Evolutionary conservation across 1,139 yeast species (phyloP), one percentile per base, ranked within the genome.

Genomic region (Debaryomycetaceae sp.): DNA sequence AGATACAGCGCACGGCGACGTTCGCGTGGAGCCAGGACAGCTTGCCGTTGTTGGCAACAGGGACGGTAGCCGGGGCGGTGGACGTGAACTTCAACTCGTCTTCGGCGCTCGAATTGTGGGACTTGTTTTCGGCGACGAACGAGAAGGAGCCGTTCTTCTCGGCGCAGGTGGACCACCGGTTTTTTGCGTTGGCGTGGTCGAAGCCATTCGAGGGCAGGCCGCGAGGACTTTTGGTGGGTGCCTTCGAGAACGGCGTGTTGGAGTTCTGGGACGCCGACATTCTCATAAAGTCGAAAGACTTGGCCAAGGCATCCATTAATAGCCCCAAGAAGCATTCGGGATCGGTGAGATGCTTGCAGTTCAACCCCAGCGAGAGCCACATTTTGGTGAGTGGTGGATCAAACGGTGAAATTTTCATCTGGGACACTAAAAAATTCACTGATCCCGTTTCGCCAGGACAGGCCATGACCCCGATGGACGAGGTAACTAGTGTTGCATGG

Each of bases 31-130:
- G 97, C 45, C 81, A 76, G 58, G 88, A 84, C 56, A 68, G 78
- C 43, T 72, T 84, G 48, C 96, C 97, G 24, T 66, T 81, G 47
- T 66, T 91, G 55, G 97, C 89, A 24, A 81, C 97, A 1, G 99
- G 97, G 37, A 86, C 97, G 0, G 88, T 88, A 20, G 93, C 98
- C 0, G 98, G 98, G 13, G 95, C 97, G 13, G 86, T 93, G 55
- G 97, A 89, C 60, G 87, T 87, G 42, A 82, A 86, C 59, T 90
- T 91, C 66, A 83, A 91, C 41, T 82, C 95, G 34, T 76, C 83
- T 34, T 84, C 97, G 4, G 69, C 78, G 27, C 70, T 93, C 49
- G 95, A 89, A 57, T 73, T 93, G 49, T 87, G 95, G 88, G 83
- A 83, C 53, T 76, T 87, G 6, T 78, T 89, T 49, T 66, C 81